Base-by-base conservation (phyloP, 2,329 filamentous ascomycete genomes). In the Colletotrichum costaricense region DNA sequence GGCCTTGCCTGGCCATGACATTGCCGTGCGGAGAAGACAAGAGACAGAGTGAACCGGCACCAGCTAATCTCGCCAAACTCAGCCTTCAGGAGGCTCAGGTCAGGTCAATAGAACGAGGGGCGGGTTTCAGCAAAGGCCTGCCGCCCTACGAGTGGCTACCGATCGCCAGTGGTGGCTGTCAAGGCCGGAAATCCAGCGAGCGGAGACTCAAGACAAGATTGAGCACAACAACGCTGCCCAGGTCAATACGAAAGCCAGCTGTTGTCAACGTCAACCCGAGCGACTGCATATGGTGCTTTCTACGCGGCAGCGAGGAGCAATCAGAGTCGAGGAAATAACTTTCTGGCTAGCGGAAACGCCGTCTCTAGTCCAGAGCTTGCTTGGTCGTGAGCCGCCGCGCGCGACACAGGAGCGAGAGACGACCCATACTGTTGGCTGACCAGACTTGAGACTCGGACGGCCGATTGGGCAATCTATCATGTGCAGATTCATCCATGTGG, bases 401-500 rank as follows among this genome's bases (percentile, higher is more conserved):
- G 49, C 63, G 38, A 55, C 14, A 62, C 46, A n/a, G 24, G 22
- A 16, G 24, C 22, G 19, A 67, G 30, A 62, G 55, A 64, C 28
- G 46, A 33, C 22, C 28, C 30, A n/a, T 26, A 4, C 22, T 35
- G 62, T 52, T 38, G 67, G 33, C 33, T 57, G 22, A 22, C 62
- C 49, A 57, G 60, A 58, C 22, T 22, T 35, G 30, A 54, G 46
- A 30, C 62, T 35, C 55, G 11, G 52, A 57, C 19, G 71, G 71
- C 67, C 56, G 60, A 70, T 73, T 65, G 70, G 66, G 67, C 19
- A 65, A 65, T 62, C 60, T 62, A 56, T 66, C 67, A 63, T 70
- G 67, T 70, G 71, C 60, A 73, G 67, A 73, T 70, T 65, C 70
- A 70, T 65, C 67, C 67, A 52, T 70, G 70, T 70, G 70, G 67